These are phyloP conservation scores for Tylopilus sp. DNA, from an alignment of 1,284 basidiomycete species.

Conservation along the genomic window DNA sequence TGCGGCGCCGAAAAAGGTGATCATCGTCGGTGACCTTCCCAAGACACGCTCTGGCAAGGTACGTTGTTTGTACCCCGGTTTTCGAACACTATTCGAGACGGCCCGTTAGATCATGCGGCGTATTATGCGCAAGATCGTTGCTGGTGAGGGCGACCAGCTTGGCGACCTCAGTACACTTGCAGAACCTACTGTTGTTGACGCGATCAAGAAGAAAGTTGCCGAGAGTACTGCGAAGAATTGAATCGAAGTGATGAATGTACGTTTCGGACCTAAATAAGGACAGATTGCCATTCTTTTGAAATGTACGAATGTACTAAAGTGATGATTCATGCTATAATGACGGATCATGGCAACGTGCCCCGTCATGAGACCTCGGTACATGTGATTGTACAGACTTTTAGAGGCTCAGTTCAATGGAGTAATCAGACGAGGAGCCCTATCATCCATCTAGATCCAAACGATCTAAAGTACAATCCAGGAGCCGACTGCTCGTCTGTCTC, in stretches of 20 bases:
- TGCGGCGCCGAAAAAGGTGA: slow-evolving; percentile 91
- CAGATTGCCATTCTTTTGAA: not conserved
- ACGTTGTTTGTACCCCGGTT: slow-evolving; percentile 13
- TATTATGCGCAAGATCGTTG: slow-evolving; percentile 93
- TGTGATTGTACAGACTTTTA: no score
- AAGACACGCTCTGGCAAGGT: slow-evolving; percentile 98
- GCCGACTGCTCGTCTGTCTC: no score
- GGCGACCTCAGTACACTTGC: slow-evolving; percentile 90
- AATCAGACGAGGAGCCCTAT: no score
- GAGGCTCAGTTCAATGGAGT: no score
- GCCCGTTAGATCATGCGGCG: slow-evolving; percentile 78
- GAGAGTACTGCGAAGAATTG: slow-evolving; percentile 25
- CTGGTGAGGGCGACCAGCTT: slow-evolving; percentile 90
- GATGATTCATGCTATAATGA: no score
- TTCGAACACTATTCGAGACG: not conserved
- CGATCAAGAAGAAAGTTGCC: slow-evolving; percentile 75
- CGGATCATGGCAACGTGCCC: no score
- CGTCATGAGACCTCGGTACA: no score
- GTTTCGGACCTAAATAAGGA: not conserved
- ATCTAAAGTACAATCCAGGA: no score
- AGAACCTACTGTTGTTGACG: slow-evolving; percentile 79
- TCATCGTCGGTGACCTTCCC: slow-evolving; percentile 83
- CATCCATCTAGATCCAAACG: no score
- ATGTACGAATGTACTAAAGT: no score
- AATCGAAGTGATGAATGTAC: not conserved